These are phyloP conservation scores for Tylopilus rubrobrunneus DNA, from an alignment of 768 basidiomycete genomes.

Conservation along the genomic window DNA sequence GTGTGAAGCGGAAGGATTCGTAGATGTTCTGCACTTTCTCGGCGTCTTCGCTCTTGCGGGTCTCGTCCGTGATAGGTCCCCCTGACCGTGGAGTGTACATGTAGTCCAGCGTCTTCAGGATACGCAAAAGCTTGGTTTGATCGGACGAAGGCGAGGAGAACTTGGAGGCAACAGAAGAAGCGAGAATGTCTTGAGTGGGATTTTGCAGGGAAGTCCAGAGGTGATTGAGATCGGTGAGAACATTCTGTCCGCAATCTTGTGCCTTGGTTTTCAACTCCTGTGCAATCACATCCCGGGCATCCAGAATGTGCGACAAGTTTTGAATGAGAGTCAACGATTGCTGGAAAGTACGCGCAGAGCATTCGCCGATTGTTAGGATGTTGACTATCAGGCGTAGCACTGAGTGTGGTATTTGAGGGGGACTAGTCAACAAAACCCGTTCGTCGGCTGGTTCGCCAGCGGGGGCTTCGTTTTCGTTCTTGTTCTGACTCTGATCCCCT, in stretches of 20 bases:
- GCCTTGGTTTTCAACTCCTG: constrained; percentile 83
- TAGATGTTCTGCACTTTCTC: constrained; percentile 81
- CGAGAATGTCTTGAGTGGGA: constrained; percentile 50
- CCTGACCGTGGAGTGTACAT: constrained; percentile 69
- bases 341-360: constrained; percentile 94
- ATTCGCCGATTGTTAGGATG: constrained; percentile 96
- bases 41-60: constrained; percentile 48
- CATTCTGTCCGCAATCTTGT: too few relatives aligned
- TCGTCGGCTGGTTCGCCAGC: constrained; percentile 29
- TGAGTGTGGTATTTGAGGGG: constrained; percentile 81
- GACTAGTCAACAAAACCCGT: constrained; percentile 56
- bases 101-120: constrained; percentile 96
- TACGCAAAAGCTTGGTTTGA: constrained; percentile 94
- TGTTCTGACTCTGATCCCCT: constrained; percentile 21
- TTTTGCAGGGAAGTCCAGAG: constrained; percentile 61
- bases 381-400: constrained; percentile 93
- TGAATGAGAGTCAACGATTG: constrained; percentile 90
- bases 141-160: constrained; percentile 93
- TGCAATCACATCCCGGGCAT: constrained; percentile 84
- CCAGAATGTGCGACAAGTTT: constrained; percentile 84
- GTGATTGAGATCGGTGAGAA: constrained; percentile 71
- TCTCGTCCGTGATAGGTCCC: constrained; percentile 35
- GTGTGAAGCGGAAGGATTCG: constrained; percentile 85
- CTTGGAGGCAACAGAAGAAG: constrained; percentile 73
- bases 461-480: constrained; percentile 22